A percentile compares a stretch with the other conserved stretches of the same genome.
Conservation (phyloP, 2,329 filamentous ascomycete species). For the Claviceps pusilla region DNA sequence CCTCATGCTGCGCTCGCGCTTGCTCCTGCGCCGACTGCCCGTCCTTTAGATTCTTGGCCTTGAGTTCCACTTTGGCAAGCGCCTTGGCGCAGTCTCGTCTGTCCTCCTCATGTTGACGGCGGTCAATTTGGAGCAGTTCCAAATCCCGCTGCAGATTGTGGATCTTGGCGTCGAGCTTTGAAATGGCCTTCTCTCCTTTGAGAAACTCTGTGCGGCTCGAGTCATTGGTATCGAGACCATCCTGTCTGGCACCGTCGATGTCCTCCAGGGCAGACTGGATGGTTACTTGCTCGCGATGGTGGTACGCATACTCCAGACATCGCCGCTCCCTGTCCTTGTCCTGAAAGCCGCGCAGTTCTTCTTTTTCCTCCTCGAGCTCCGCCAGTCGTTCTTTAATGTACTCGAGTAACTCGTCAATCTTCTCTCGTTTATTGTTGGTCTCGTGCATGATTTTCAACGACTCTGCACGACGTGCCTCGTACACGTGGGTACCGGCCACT, state of each 20-base stretch:
- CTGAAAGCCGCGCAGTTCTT: conserved; percentile 84
- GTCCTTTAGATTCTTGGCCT: conserved; percentile 67
- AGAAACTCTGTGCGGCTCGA: conserved; percentile 63
- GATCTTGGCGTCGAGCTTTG: conserved; percentile 63
- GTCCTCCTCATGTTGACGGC: conserved; percentile 77
- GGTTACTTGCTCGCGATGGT: conserved; percentile 73
- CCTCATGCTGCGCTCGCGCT: conserved; percentile 53
- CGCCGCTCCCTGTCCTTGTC: conserved; percentile 85
- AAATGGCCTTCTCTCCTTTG: conserved; percentile 64
- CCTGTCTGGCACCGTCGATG: conserved; percentile 67
- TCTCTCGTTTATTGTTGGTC: conserved; percentile 83
- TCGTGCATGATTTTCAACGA: conserved; percentile 95
- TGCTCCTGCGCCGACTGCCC: conserved; percentile 67
- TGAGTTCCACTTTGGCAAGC: conserved; percentile 74
- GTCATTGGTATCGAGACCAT: conserved; percentile 72
- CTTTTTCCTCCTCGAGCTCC: conserved; percentile 93
- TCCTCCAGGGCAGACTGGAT: conserved; percentile 64
- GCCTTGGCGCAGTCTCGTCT: conserved; percentile 65
- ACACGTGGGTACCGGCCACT: conserved; percentile 94
- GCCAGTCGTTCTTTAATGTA: conserved; percentile 81
- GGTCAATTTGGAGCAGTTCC: conserved; percentile 72
- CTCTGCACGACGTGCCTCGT: conserved; percentile 80
- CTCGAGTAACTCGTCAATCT: conserved; percentile 82
- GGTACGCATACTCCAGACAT: conserved; percentile 88
- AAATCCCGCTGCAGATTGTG: conserved; percentile 67